These are phyloP conservation scores for Xylaria sp. DNA, from an alignment of 2,329 filamentous ascomycete genomes.

Conservation along the genomic window DNA sequence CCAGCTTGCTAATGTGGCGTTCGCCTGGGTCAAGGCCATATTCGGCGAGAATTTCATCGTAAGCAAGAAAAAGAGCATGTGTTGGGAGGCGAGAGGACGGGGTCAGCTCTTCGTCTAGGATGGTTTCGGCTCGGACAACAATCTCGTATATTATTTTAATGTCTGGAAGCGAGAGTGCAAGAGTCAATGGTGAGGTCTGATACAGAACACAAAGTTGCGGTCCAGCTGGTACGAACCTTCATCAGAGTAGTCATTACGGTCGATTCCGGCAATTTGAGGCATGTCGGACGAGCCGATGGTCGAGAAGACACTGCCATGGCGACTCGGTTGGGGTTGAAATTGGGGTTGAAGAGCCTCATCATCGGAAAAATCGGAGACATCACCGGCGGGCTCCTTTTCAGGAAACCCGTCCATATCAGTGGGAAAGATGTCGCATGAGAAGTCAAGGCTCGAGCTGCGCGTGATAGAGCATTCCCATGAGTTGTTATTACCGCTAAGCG, in stretches of 20 bases:
- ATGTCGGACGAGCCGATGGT: constrained; percentile 26
- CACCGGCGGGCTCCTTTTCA: constrained; percentile 23
- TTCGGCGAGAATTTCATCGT: constrained; percentile 75
- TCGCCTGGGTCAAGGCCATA: constrained; percentile 76
- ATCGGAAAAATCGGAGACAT: constrained; percentile 32
- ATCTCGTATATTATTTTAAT: constrained; percentile 80
- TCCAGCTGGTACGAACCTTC: constrained; percentile 26
- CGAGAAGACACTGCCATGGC: constrained; percentile 24
- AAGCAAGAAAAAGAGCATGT: constrained; percentile 80
- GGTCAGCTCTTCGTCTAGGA: constrained; percentile 59
- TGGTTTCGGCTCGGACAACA: constrained; percentile 71
- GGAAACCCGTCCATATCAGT: constrained; percentile 24
- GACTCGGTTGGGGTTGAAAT: constrained; percentile 14
- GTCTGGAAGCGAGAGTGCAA: constrained; percentile 52
- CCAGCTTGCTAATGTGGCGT: constrained; percentile 74
- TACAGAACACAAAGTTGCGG: neutral
- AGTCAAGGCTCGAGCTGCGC: constrained; percentile 18
- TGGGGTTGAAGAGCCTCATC: constrained; percentile 22
- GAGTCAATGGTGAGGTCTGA: constrained; percentile 15
- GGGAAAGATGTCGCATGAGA: constrained; percentile 26
- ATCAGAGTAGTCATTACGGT: constrained; percentile 37
- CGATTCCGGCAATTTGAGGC: constrained; percentile 13
- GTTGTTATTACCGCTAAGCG: constrained; percentile 18
- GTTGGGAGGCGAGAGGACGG: constrained; percentile 71
- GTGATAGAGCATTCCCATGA: constrained; percentile 30